Base-by-base conservation (phyloP, 83 land plant species). In the Thuja plicata region DNA sequence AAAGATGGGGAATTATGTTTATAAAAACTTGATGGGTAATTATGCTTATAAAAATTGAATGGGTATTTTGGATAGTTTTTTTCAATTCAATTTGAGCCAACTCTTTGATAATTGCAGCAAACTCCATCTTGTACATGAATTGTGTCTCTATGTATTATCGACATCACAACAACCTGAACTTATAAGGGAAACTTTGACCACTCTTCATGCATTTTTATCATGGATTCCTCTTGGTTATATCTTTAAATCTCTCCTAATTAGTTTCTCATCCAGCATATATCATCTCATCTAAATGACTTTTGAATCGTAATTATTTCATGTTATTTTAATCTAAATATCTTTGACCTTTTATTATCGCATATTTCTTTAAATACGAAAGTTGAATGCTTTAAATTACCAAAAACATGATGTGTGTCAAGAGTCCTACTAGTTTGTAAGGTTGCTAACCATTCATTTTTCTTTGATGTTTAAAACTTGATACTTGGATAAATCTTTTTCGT, bases 181-280 rank as follows among this genome's bases (percentile, higher is more conserved):
- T 43, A 95, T 98, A 88, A 94, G 98, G 43, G 98, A 97, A 19
- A 98, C 99, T 15, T 88, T 98, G 46, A 94, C 96, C 38, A 98
- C 99, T 32, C 89, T 98, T 87, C 99, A 98, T 93, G 99, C 99
- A 37, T 98, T 96, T 76, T 91, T 98, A 46, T 96, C 99, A 38
- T 98, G 99, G 99, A 95, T 97, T 38, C 99, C 99, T 27, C 87
- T 98, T 40, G 99, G 99, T 32, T 97, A 97, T 90, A 97, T 97
- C 15, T 98, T 97, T 88, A 96, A 97, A 88, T 98, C 99, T 40
- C 91, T 94, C 45, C 91, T 98, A 97, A 99, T 98, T 90, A 50
- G 94, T 91, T 9, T 43, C 27, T 35, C 8, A 54, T 41, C 60
- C 30, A 30, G 30, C 11, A 30, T 57, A 45, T 40, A 52, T 86